Conservation (phyloP, 2,329 filamentous ascomycete genomes). For the Talaromyces albobiverticillius region DNA sequence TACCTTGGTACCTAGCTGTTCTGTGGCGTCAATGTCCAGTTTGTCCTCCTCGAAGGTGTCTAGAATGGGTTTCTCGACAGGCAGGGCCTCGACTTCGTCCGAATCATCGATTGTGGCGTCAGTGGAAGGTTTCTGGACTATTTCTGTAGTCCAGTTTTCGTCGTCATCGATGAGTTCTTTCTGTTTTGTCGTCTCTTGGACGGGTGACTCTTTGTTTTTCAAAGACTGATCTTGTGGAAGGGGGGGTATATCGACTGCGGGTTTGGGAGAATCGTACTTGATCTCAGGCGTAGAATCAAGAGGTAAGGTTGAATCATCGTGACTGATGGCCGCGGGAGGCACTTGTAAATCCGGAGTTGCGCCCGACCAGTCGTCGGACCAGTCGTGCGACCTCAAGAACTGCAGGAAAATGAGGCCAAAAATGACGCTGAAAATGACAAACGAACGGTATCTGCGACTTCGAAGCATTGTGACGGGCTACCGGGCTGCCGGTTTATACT, state of each 20-base stretch:
- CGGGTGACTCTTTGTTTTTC: not conserved
- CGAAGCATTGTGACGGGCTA: conserved; percentile 40
- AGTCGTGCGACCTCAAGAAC: conserved; percentile 47
- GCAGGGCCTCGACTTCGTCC: not conserved
- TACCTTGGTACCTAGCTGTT: conserved; percentile 30
- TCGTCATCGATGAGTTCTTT: conserved; percentile 2
- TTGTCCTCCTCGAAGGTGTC: conserved; percentile 1
- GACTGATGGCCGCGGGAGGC: not conserved
- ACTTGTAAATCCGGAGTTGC: conserved; percentile 19
- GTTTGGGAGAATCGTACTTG: conserved; percentile 1
- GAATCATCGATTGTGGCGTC: not conserved
- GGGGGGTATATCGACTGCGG: conserved; percentile 7
- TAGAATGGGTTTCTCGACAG: conserved; percentile 5
- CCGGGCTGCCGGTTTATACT: not conserved
- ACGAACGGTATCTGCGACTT: conserved; percentile 47
- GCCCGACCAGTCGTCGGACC: conserved; percentile 21
- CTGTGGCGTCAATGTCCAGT: conserved; percentile 7
- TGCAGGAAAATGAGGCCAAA: conserved; percentile 49
- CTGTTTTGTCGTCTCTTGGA: not conserved
- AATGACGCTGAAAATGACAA: conserved; percentile 44
- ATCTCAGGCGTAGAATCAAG: not conserved
- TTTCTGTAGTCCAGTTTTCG: not conserved
- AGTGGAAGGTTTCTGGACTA: conserved; percentile 6
- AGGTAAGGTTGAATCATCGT: not conserved
- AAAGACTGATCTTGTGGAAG: not conserved